These are phyloP conservation scores for Castanea sativa DNA, from an alignment of 306 rosid species.

Conservation along the genomic window DNA sequence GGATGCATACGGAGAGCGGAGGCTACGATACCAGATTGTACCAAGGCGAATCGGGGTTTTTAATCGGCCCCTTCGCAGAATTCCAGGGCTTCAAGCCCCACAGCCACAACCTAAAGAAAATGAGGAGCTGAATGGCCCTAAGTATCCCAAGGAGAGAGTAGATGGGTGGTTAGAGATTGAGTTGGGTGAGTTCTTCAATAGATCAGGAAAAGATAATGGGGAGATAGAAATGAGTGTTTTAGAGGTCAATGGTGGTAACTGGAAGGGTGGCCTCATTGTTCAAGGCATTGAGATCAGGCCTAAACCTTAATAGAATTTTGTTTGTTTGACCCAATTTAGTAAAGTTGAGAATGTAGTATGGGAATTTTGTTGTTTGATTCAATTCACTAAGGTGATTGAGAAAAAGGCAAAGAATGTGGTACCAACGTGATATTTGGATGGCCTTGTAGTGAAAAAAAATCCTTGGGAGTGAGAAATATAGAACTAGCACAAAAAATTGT, in stretches of 20 bases:
- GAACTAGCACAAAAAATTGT: too few species aligned
- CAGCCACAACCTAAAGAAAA: neutral
- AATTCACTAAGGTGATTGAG: too few species aligned
- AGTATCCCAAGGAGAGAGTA: conserved; percentile 2
- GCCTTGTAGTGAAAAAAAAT: too few species aligned
- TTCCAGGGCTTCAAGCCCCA: neutral
- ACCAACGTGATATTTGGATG: too few species aligned
- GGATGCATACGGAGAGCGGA: conserved; percentile 13
- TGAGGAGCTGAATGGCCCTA: conserved; percentile 20
- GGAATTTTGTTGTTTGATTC: too few species aligned
- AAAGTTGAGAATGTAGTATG: too few species aligned
- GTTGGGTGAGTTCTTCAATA: conserved; percentile 56
- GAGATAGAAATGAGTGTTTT: conserved; percentile 47
- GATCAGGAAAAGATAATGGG: conserved; percentile 27
- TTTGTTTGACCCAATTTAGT: too few species aligned
- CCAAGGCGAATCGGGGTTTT: conserved; percentile 30
- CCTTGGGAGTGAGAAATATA: too few species aligned
- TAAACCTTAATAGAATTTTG: conserved; percentile 3
- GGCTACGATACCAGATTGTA: conserved; percentile 27
- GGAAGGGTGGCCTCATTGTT: conserved; percentile 71
- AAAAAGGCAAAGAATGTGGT: too few species aligned
- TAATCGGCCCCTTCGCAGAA: conserved; percentile 6
- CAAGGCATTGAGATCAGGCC: conserved; percentile 78
- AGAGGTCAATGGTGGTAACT: conserved; percentile 44
- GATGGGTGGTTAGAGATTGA: conserved; percentile 69